Base-by-base conservation (phyloP, 169 alveolate genomes). In the Plasmodium sp. region DNA sequence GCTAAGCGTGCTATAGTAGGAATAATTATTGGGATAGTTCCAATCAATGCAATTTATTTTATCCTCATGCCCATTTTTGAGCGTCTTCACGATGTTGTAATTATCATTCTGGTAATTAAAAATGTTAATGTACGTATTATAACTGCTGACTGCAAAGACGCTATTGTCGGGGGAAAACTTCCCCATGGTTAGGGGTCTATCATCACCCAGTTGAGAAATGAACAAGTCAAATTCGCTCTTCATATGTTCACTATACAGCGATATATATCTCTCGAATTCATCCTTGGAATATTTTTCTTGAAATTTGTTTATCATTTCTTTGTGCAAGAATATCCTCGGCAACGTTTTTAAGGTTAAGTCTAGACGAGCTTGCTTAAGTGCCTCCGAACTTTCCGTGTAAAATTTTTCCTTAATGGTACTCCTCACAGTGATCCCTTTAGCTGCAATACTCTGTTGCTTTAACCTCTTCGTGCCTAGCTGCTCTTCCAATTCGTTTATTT, bases 151-250 rank as follows among this genome's bases (percentile, higher is more conserved):
- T 58, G 96, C 94, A 92, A 95, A 93, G 18, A 92, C 81, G 77
- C 95, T 93, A 85, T 93, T 90, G 67, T 96, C 96, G 7, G 98
- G 98, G 1, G 98, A 94, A 84, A 96, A 96, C 58, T 94, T 96
- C 5, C 97, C 97, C 93, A 93, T 85, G 27, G 98, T 96, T 36
- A 96, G 93, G 12, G 98, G 97, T 94, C 98, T 84, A n/a, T 94
- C 96, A 51, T 96, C 96, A 6, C 97, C 98, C 27, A 96, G 67
- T 41, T 96, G 98, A 54, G 97, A 95, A 51, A 84, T 93, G 22
- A 96, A 79, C 74, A 96, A 95, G 72, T 88, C 94, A 31, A 95
- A 54, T 16, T 93, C 88, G 18, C 94, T 94, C 33, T 96, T 95
- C 58, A 96, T 84, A 83, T 95, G 91, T 84, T 92, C 93, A 48